Base-by-base conservation (phyloP, 176 grass and related monocot species). In the Leersia perrieri region DNA sequence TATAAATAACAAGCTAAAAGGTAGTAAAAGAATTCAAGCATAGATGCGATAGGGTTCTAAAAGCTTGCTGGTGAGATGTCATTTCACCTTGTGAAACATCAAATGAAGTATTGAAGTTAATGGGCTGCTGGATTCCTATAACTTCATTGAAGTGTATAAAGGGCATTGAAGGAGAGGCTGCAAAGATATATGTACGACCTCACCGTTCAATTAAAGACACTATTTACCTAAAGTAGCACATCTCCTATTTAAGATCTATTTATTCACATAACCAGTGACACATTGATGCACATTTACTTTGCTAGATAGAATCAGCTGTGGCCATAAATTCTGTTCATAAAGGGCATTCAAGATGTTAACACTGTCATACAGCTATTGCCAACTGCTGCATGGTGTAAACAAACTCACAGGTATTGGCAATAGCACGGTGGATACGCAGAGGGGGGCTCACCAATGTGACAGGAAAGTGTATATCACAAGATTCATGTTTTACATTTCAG, bases 291-390 rank as follows among this genome's bases (percentile, higher is more conserved):
- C 60, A 89, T 82, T 82, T 82, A 89, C 68, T 73, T 77, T 72
- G 83, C 78, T 80, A 40, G 57, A 80, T 75, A 70, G 68, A 83
- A 68, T 33, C 82, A 78, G 88, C 67, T 79, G 80, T 42, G 25
- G 60, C 72, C 51, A 84, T 88, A 84, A 84, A 88, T 88, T 81
- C 34, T 40, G 65, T 61, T 40, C 73, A 63, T 86, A 82, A 89
- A 78, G 78, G 66, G 88, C 83, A 81, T 86, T 86, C 72, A 89
- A 86, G 66, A 81, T 84, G 75, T 78, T 83, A 74, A 87, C 80
- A 90, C 63, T 74, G 72, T 58, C 71, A 65, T 68, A 30, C 74
- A 83, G 73, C 79, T 82, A 73, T 78, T 57, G 73, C 65, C 73
- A 77, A 64, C 79, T 82, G 76, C 73, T 82, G 76, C 73, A 75